Percentiles rank a stretch among this genome's conserved stretches.
These are phyloP conservation scores for Alternaria ethzedia DNA, from an alignment of 2,329 filamentous ascomycete species.

Conservation along the genomic window DNA sequence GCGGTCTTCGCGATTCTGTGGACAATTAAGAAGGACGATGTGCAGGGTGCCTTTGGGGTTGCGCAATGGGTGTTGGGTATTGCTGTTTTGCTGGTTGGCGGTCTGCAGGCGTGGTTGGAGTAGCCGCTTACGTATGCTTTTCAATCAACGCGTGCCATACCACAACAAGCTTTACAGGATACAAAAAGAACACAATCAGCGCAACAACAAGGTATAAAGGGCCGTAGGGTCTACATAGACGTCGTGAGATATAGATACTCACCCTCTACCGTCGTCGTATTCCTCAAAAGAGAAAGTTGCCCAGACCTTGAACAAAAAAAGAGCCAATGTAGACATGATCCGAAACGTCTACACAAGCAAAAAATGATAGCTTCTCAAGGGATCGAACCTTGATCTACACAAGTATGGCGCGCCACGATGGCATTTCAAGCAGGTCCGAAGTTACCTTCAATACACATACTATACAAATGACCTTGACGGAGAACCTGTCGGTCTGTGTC, in stretches of 20 bases:
- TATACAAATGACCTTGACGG: neutral
- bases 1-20: conserved; percentile 45
- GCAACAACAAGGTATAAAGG: neutral
- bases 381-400: neutral
- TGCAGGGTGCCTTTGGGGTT: conserved; percentile 51
- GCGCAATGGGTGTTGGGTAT: conserved; percentile 47
- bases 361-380: neutral
- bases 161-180: neutral
- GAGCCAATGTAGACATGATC: neutral
- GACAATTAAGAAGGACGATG: conserved; percentile 40
- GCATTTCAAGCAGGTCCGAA: neutral
- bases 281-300: neutral
- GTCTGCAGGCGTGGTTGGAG: conserved; percentile 43
- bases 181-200: neutral
- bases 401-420: neutral
- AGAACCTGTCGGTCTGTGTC: neutral
- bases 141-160: neutral
- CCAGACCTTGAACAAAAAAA: neutral
- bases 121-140: neutral
- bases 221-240: neutral
- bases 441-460: neutral
- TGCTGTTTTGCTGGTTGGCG: conserved; percentile 41
- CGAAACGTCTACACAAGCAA: neutral
- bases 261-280: neutral
- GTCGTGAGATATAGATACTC: neutral